Evolutionary conservation across 768 basidiomycete species (phyloP).

Genomic region (Lactifluus hygrophoroides): DNA sequence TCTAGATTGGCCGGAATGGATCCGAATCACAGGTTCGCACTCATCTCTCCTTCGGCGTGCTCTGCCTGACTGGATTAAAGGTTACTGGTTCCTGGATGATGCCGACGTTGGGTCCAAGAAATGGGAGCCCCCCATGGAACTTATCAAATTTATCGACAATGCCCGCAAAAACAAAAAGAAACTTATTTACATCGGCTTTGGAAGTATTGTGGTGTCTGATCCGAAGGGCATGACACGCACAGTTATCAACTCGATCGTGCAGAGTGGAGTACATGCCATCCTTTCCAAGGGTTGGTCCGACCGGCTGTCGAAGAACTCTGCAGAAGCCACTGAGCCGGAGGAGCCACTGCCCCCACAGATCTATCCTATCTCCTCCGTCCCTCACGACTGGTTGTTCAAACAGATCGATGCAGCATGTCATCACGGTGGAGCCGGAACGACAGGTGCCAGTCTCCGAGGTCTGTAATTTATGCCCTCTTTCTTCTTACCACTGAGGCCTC

Average conservation of each 20-base stretch:
- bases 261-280: conserved; percentile 85
- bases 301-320: conserved; percentile 55
- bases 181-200: conserved; percentile 96
- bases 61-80: conserved; percentile 31
- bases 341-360: conserved; percentile 72
- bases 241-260: conserved; percentile 79
- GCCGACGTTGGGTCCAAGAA: conserved; percentile 83
- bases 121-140: conserved; percentile 78
- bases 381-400: conserved; percentile 94
- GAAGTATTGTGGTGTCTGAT: conserved; percentile 94
- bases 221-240: conserved; percentile 87
- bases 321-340: conserved; percentile 52
- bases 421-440: conserved; percentile 96
- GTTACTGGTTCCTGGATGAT: conserved; percentile 96
- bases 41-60: background rate
- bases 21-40: conserved; percentile 70
- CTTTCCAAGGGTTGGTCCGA: conserved; percentile 99
- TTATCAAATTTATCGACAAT: conserved; percentile 73
- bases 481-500: background rate
- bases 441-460: conserved; percentile 91
- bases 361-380: conserved; percentile 76
- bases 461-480: conserved; percentile 16
- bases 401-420: conserved; percentile 96
- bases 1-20: conserved; percentile 99
- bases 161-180: conserved; percentile 74